Base-by-base conservation (phyloP, 176 grass and related monocot species). In the Cenchrus fungigraminus region DNA sequence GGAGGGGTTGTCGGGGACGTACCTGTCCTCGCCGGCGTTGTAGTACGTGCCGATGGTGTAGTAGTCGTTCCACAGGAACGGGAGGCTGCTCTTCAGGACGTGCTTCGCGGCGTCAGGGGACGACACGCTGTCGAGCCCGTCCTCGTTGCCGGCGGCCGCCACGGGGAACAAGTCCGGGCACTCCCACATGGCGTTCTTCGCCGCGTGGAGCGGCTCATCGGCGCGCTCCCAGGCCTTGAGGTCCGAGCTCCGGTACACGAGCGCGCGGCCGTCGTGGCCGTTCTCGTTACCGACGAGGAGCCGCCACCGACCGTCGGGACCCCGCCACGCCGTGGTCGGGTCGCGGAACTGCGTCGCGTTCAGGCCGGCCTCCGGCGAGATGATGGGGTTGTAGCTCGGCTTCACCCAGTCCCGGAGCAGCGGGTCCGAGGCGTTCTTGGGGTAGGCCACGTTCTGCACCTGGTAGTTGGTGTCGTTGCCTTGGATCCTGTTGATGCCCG, bases 101-200 rank as follows among this genome's bases (percentile, higher is more conserved):
- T 97, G 59, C 80, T 90, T 97, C 22, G 22, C 22, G 22, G 22
- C 22, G 22, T 25, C 22, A 25, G 22, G 22, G 22, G 22, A 25
- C 22, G 22, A 25, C 22, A 25, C 7, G 84, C 59, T 63, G 54
- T 91, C 92, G 4, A 97, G 34, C 15, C 94, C 54, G 16, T 19
- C 92, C 6, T 19, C 6, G 7, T 44, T 6, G 66, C 9, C 81
- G 49, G 5, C 59, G 77, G 49, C 9, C 92, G 13, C 52, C 1
- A 98, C 91, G 10, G 92, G 92, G 61, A 42, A 97, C 77, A 97
- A 97, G 63, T 97, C 95, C 0, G 90, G 90, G 82, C 95, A 97
- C 82, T 97, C 95, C 92, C 92, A 97, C 95, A 97, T 97, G 68
- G 92, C 92, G 9, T 92, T 91, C 52, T 12, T n/a, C 46, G 75